Percentiles rank a stretch among this genome's conserved stretches.
Evolutionary conservation across 2,329 filamentous ascomycete genomes (phyloP).

Genomic region (Fusarium oligoseptatum): DNA sequence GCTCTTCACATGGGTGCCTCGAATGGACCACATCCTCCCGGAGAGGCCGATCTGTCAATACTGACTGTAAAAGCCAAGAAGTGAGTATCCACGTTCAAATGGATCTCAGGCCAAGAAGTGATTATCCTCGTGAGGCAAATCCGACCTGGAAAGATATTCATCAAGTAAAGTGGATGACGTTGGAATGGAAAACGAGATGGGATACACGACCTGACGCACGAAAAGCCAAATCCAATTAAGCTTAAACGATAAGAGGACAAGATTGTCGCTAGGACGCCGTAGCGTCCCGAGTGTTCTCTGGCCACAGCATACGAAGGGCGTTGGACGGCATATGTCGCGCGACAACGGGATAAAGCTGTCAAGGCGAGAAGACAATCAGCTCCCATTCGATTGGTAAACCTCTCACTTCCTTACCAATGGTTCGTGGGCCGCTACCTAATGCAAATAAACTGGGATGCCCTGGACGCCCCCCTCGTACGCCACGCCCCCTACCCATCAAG

Average conservation of each 20-base stretch:
- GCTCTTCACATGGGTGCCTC: conserved; percentile 6
- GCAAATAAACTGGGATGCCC: not conserved
- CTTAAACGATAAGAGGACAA: conserved; percentile 6
- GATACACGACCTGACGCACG: not conserved
- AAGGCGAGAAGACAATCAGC: not conserved
- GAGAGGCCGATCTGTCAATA: not conserved
- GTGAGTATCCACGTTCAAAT: not conserved
- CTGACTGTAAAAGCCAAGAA: not conserved
- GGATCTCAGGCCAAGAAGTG: not conserved
- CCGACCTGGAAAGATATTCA: not conserved
- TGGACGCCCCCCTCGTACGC: not conserved
- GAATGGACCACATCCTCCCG: not conserved
- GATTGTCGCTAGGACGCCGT: not conserved
- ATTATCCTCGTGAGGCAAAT: not conserved
- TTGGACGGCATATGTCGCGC: not conserved
- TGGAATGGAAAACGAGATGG: not conserved
- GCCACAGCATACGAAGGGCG: not conserved
- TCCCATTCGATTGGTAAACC: not conserved
- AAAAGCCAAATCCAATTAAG: conserved; percentile 5
- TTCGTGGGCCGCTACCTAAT: not conserved
- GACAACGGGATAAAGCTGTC: not conserved
- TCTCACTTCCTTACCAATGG: not conserved
- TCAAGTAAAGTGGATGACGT: not conserved
- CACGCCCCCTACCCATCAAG: conserved; percentile 10
- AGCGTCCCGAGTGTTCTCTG: not conserved